These are phyloP conservation scores for Solanum rostratum DNA, from an alignment of 257 asterid species.

Conservation along the genomic window DNA sequence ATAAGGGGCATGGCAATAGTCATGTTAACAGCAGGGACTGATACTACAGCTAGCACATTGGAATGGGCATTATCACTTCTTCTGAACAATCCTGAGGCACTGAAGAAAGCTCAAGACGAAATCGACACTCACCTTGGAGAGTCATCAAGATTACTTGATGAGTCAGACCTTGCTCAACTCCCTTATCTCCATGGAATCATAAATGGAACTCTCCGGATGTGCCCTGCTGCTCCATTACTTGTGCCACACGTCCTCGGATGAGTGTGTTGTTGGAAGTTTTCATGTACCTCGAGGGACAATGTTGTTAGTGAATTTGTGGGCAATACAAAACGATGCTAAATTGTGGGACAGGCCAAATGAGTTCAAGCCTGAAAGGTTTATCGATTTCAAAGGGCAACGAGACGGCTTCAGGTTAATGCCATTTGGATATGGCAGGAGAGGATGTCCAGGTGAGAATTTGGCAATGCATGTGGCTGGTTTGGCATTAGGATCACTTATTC, in stretches of 20 bases:
- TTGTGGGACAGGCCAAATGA: conserved; percentile 11
- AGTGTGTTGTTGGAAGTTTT: conserved; percentile 13
- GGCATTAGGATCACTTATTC: conserved; percentile 5
- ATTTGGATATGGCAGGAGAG: conserved; percentile 21
- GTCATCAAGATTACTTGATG: conserved; percentile 28
- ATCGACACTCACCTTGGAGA: conserved; percentile 24
- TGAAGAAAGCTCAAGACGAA: conserved; percentile 38
- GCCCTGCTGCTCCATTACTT: conserved; percentile 1
- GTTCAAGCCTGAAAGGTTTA: conserved; percentile 25
- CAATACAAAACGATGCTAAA: conserved; percentile 14
- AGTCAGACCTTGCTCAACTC: conserved; percentile 31
- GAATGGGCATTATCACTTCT: conserved; percentile 59
- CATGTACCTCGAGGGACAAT: conserved; percentile 11
- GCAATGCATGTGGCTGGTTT: conserved; percentile 4
- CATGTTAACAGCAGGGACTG: conserved; percentile 45
- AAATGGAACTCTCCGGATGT: conserved; percentile 13
- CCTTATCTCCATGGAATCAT: conserved; percentile 14
- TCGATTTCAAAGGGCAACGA: neutral
- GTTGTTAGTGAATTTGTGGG: conserved; percentile 15
- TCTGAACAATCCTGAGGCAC: conserved; percentile 37
- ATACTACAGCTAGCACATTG: conserved; percentile 41
- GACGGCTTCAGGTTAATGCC: conserved; percentile 10
- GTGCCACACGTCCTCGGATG: conserved; percentile 17
- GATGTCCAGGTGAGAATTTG: conserved; percentile 15
- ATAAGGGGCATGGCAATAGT: conserved; percentile 14